phyloP scores from a whole-genome alignment of 2,329 filamentous ascomycete genomes.

The Trichoderma sp. region DNA sequence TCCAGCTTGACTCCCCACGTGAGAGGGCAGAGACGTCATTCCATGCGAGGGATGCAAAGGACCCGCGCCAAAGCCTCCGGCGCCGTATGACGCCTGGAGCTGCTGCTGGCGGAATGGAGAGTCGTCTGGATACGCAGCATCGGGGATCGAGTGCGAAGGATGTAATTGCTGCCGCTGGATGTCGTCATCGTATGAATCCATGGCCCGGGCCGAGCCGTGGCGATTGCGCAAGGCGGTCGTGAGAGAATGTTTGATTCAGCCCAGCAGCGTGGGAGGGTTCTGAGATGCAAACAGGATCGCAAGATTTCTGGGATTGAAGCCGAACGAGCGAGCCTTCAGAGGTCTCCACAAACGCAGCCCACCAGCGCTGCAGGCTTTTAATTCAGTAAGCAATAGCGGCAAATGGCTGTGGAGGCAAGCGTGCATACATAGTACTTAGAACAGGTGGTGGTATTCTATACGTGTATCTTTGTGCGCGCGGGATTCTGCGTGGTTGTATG shows the following conservation, averaged over 20 bases:
- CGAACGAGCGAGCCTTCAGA: neutral
- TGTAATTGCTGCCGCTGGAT: slow-evolving; percentile 21
- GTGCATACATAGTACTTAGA: neutral
- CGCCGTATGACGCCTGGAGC: neutral
- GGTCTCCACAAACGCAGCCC: neutral
- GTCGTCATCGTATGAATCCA: slow-evolving; percentile 16
- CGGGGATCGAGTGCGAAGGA: slow-evolving; percentile 31
- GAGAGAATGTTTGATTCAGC: neutral
- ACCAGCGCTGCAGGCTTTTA: neutral
- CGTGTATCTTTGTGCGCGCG: neutral
- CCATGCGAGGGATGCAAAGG: neutral
- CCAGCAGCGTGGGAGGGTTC: neutral
- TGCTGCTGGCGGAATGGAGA: slow-evolving; percentile 27
- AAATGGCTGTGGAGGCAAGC: neutral
- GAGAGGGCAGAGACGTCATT: neutral
- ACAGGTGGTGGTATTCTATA: neutral
- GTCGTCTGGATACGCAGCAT: slow-evolving; percentile 32
- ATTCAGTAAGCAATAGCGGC: neutral
- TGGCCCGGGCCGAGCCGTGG: slow-evolving; percentile 9
- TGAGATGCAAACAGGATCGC: neutral
- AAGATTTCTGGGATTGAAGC: neutral
- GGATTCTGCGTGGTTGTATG: neutral
- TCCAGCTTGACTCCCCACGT: neutral
- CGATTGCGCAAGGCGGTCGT: neutral
- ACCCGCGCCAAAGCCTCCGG: neutral